Evolutionary conservation across 75 land plant genomes (phyloP).

Genomic region (Selaginella tamariscina): DNA sequence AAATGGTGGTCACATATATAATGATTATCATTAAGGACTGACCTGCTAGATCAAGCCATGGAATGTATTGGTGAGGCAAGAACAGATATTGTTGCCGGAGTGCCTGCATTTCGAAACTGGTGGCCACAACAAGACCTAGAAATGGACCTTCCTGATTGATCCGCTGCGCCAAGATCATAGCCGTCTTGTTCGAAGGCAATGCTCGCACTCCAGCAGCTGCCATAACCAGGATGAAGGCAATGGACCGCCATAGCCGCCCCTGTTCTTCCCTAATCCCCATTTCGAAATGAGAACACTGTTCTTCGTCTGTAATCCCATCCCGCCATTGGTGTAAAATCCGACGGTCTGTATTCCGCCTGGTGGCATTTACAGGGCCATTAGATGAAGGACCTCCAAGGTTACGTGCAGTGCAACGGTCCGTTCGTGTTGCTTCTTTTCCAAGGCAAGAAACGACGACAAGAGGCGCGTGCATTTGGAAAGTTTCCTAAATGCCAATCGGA

Average conservation of each 20-base stretch:
- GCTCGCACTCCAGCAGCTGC: background rate
- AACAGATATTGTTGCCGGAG: conserved; percentile 27
- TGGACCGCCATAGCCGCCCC: background rate
- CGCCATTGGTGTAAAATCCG: background rate
- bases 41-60: conserved; percentile 37
- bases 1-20: background rate
- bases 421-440: too few species aligned
- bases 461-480: too few species aligned
- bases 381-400: too few species aligned
- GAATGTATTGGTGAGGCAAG: conserved; percentile 13
- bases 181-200: conserved; percentile 12
- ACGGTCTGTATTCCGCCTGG: background rate
- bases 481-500: too few species aligned
- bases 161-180: background rate
- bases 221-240: background rate
- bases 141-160: conserved; percentile 29
- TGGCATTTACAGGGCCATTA: too few species aligned
- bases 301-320: background rate
- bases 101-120: conserved; percentile 33
- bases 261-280: background rate
- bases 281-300: too few species aligned
- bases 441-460: too few species aligned
- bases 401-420: too few species aligned
- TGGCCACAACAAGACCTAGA: conserved; percentile 37
- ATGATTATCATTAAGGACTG: background rate